A percentile compares a stretch with the other conserved stretches of the same genome.
These are phyloP conservation scores for Fomitopsis schrenkii DNA, from an alignment of 1,284 basidiomycete species.

Conservation along the genomic window DNA sequence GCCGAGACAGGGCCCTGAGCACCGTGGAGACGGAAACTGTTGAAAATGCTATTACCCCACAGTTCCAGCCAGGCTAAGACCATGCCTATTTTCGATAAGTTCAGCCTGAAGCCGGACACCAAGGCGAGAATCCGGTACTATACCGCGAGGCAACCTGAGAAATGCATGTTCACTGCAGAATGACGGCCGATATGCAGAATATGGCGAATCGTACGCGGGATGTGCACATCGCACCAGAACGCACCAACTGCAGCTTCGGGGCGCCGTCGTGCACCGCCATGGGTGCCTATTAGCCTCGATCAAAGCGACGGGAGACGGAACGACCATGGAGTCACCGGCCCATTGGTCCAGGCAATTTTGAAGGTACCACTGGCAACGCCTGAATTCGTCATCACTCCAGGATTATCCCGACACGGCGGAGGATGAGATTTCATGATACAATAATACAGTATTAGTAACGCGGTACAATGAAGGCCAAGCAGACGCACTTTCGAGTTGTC, in stretches of 20 bases:
- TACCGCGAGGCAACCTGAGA: too few species aligned
- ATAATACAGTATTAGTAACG: not conserved
- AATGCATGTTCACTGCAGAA: not conserved
- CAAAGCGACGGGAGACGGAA: not conserved
- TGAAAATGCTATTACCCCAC: too few species aligned
- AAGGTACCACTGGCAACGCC: too few species aligned
- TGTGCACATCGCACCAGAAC: not conserved
- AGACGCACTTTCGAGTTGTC: not conserved
- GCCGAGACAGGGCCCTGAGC: too few species aligned
- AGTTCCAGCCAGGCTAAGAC: too few species aligned
- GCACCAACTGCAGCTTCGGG: not conserved
- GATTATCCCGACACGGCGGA: too few species aligned
- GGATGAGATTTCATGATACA: not conserved
- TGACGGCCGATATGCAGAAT: not conserved
- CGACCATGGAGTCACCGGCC: not conserved
- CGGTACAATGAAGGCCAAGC: not conserved
- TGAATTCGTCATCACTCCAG: too few species aligned
- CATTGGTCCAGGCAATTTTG: too few species aligned
- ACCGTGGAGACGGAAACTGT: too few species aligned
- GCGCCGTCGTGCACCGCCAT: not conserved
- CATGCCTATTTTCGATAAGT: too few species aligned
- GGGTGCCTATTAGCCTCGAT: not conserved
- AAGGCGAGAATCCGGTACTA: not conserved
- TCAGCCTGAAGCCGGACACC: too few species aligned
- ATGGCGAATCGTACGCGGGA: not conserved